A percentile compares a stretch with the other conserved stretches of the same genome.
These are phyloP conservation scores for Arxiozyma slooffiae DNA, from an alignment of 1,139 yeast species.

Conservation along the genomic window DNA sequence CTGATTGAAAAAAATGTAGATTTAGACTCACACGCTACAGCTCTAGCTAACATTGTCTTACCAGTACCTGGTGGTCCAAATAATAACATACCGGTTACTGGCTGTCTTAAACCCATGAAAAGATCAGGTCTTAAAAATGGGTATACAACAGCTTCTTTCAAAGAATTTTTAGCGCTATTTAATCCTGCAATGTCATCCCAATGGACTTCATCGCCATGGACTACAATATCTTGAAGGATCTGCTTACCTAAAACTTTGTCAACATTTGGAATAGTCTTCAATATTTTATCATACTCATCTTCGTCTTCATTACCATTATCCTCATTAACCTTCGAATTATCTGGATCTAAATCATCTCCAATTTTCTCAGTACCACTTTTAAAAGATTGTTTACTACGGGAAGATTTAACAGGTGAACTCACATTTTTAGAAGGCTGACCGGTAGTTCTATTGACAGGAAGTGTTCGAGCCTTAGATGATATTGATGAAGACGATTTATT, in stretches of 20 bases:
- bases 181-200: constrained; percentile 97
- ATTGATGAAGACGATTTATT: background rate
- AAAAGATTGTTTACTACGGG: background rate
- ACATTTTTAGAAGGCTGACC: background rate
- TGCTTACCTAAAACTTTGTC: constrained; percentile 70
- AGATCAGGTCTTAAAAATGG: constrained; percentile 92
- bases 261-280: constrained; percentile 35
- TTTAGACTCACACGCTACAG: constrained; percentile 93
- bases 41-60: constrained; percentile 93
- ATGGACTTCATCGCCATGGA: constrained; percentile 88
- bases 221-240: constrained; percentile 82
- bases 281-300: constrained; percentile 26
- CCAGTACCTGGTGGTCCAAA: constrained; percentile 99
- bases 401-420: background rate
- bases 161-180: constrained; percentile 77
- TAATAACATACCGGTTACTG: constrained; percentile 88
- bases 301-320: constrained; percentile 16
- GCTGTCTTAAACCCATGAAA: constrained; percentile 85
- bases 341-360: background rate
- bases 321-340: background rate
- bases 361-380: background rate
- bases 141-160: constrained; percentile 93
- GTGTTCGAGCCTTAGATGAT: background rate
- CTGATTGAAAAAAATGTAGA: constrained; percentile 90
- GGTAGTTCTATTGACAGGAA: background rate